A percentile compares a stretch with the other conserved stretches of the same genome.
These are phyloP conservation scores for Metrosideros polymorpha DNA, from an alignment of 441 rosid genomes.

Conservation along the genomic window DNA sequence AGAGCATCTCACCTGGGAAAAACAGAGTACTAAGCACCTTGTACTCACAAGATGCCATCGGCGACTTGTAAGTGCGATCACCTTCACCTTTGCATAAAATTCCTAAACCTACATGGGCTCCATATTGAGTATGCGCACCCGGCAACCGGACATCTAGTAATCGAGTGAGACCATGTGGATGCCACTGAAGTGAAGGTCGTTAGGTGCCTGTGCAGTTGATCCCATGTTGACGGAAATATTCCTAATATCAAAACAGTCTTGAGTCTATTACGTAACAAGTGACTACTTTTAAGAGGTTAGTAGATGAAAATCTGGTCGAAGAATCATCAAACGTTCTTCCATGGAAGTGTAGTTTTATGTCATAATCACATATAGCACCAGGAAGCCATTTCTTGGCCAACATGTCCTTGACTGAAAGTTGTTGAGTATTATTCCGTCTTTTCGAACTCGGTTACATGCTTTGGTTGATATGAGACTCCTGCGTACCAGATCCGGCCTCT, in stretches of 20 bases:
- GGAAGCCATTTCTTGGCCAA: neutral
- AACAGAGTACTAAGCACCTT: neutral
- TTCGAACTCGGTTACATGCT: neutral
- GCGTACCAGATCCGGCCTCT: conserved; percentile 47
- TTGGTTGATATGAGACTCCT: neutral
- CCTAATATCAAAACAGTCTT: neutral
- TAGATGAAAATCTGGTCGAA: neutral
- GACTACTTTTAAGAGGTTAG: neutral
- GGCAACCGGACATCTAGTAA: neutral
- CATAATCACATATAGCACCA: neutral
- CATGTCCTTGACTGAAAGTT: neutral
- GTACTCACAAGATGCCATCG: neutral
- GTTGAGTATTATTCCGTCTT: neutral
- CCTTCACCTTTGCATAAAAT: neutral
- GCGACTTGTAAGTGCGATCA: neutral
- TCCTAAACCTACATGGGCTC: neutral
- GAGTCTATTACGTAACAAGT: neutral
- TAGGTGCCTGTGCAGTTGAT: neutral
- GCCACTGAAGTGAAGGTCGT: neutral
- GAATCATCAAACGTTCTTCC: neutral
- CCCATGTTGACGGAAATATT: neutral
- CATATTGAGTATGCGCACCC: neutral
- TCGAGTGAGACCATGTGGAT: neutral
- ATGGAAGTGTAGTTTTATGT: neutral
- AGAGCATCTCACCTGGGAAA: neutral